Conservation (phyloP, 108 stramenopile genomes). For the Nitzschia putrida region DNA sequence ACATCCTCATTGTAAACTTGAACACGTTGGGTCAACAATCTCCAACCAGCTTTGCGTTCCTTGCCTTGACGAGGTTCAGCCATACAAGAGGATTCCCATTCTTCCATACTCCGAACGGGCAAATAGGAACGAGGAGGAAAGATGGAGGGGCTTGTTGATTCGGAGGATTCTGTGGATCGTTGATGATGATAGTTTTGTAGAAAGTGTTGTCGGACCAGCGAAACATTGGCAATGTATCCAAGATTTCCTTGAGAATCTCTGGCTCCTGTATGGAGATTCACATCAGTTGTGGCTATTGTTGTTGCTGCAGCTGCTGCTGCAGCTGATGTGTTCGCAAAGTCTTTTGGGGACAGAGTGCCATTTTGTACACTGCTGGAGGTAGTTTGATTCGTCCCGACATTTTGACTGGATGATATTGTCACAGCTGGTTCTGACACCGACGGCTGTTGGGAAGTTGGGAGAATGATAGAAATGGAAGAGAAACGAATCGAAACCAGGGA, state of each 20-base stretch:
- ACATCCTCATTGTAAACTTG: constrained; percentile 7
- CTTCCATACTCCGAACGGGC: neutral
- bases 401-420: too few species aligned
- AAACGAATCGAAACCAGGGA: neutral
- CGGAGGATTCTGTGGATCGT: neutral
- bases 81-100: constrained; percentile 18
- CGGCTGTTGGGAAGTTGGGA: too few species aligned
- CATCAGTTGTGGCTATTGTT: neutral
- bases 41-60: constrained; percentile 35
- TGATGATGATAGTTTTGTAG: neutral
- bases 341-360: too few species aligned
- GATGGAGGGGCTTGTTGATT: neutral
- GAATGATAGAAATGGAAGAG: too few species aligned
- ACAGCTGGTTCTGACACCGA: too few species aligned
- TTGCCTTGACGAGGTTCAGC: constrained; percentile 17
- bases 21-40: constrained; percentile 22
- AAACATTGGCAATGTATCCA: constrained; percentile 30
- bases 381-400: too few species aligned
- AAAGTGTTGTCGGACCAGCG: constrained; percentile 7
- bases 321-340: too few species aligned
- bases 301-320: neutral
- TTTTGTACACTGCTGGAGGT: too few species aligned
- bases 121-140: neutral
- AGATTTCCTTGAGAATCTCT: constrained; percentile 16
- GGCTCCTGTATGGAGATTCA: constrained; percentile 32